Evolutionary conservation across 1,284 basidiomycete species (phyloP).

Genomic region (Ustilago curta): DNA sequence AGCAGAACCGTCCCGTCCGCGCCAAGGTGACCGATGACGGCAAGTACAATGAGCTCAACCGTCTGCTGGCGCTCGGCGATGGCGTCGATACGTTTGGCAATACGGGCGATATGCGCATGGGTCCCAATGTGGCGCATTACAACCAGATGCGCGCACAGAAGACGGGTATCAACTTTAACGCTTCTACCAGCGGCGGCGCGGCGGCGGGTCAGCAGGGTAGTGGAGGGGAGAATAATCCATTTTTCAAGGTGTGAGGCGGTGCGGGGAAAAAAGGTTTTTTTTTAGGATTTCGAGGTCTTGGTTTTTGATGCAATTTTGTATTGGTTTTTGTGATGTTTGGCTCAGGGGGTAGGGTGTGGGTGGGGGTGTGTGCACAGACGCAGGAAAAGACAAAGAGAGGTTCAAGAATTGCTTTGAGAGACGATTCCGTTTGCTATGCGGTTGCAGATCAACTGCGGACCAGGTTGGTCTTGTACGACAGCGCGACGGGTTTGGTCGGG

Average conservation of each 20-base stretch:
- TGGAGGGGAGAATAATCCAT: conserved; percentile 52
- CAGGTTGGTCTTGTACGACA: conserved; percentile 25
- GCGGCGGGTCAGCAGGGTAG: conserved; percentile 14
- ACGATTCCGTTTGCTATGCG: neutral
- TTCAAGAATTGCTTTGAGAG: neutral
- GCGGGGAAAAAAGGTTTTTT: neutral
- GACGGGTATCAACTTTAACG: conserved; percentile 53
- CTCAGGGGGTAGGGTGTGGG: no score
- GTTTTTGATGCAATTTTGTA: conserved; percentile 5
- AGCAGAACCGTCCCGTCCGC: conserved; percentile 36
- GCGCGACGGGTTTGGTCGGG: conserved; percentile 30
- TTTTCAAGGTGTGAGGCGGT: conserved; percentile 54
- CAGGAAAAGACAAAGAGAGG: neutral
- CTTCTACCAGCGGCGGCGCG: conserved; percentile 24
- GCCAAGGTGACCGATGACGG: conserved; percentile 49
- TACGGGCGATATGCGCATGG: conserved; percentile 66
- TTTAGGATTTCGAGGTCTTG: neutral
- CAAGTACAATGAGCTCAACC: conserved; percentile 63
- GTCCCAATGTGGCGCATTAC: conserved; percentile 50
- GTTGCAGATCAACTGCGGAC: no score
- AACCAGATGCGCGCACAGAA: conserved; percentile 52
- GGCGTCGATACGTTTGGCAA: conserved; percentile 69
- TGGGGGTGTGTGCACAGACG: neutral
- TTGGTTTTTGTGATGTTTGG: conserved; percentile 6
- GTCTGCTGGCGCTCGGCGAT: conserved; percentile 65